These are phyloP conservation scores for Tuber magnatum DNA, from an alignment of 495 filamentous ascomycete species.

Conservation along the genomic window DNA sequence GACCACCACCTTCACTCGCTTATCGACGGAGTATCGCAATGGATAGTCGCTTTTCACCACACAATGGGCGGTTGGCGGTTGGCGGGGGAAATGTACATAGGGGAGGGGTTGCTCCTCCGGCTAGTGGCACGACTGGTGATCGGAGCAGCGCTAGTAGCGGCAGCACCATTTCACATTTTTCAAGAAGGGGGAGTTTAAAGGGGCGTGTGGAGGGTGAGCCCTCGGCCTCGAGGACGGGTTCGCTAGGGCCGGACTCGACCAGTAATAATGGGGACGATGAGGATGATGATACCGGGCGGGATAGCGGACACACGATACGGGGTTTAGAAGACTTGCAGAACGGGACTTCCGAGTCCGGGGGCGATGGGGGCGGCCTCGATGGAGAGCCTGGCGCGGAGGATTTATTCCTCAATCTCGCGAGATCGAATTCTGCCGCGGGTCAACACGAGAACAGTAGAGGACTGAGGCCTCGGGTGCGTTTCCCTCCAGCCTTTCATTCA, in stretches of 20 bases:
- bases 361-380: constrained; percentile 14
- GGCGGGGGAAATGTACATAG: not conserved
- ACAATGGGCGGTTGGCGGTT: constrained; percentile 4
- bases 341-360: not conserved
- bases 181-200: constrained; percentile 25
- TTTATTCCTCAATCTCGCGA: constrained; percentile 59
- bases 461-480: constrained; percentile 49
- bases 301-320: constrained; percentile 41
- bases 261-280: constrained; percentile 36
- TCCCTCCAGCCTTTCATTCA: constrained; percentile 9
- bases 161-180: constrained; percentile 30
- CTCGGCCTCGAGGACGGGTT: constrained; percentile 17
- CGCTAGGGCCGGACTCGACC: constrained; percentile 19
- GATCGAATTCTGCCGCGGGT: constrained; percentile 46
- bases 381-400: constrained; percentile 49
- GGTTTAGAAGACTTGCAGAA: constrained; percentile 39
- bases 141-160: constrained; percentile 21
- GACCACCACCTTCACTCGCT: constrained; percentile 40
- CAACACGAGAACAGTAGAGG: constrained; percentile 24
- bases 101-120: constrained; percentile 5
- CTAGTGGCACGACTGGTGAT: constrained; percentile 13
- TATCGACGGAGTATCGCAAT: constrained; percentile 35
- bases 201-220: constrained; percentile 14
- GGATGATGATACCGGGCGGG: constrained; percentile 37
- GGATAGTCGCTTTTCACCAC: constrained; percentile 36